phyloP scores from a whole-genome alignment of 495 filamentous ascomycete species.

The Penicillium parvum region DNA sequence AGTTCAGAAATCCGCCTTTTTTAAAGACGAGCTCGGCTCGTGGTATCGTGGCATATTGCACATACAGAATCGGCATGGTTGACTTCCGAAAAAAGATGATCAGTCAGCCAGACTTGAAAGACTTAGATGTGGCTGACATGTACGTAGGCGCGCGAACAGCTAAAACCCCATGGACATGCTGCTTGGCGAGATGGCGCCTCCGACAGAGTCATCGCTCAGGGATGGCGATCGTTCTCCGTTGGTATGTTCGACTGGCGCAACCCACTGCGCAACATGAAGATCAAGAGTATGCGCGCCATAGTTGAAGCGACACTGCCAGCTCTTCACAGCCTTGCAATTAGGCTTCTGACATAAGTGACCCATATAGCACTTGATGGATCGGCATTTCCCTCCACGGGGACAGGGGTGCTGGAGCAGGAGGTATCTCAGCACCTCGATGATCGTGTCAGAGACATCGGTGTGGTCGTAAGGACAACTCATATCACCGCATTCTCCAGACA shows the following conservation, averaged over 20 bases:
- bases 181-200: slow-evolving; percentile 10
- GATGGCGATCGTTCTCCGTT: slow-evolving; percentile 16
- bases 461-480: slow-evolving; percentile 38
- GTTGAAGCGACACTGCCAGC: slow-evolving; percentile 34
- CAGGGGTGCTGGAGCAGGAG: slow-evolving; percentile 40
- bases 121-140: neutral
- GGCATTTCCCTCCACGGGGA: slow-evolving; percentile 28
- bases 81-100: neutral
- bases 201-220: slow-evolving; percentile 20
- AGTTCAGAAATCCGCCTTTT: neutral
- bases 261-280: slow-evolving; percentile 26
- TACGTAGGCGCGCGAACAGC: slow-evolving; percentile 4
- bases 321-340: slow-evolving; percentile 33
- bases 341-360: slow-evolving; percentile 45
- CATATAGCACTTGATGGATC: slow-evolving; percentile 38
- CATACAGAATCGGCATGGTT: slow-evolving; percentile 9
- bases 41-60: slow-evolving; percentile 2
- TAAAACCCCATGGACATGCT: slow-evolving; percentile 2
- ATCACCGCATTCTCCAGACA: slow-evolving; percentile 36
- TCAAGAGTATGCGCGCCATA: slow-evolving; percentile 29
- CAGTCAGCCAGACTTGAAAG: slow-evolving; percentile 3
- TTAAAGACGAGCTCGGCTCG: neutral
- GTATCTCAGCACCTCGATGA: slow-evolving; percentile 32
- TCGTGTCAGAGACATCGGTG: slow-evolving; percentile 28
- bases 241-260: slow-evolving; percentile 21